Evolutionary conservation across 768 basidiomycete species (phyloP).

Genomic region (Pleurotus djamor): DNA sequence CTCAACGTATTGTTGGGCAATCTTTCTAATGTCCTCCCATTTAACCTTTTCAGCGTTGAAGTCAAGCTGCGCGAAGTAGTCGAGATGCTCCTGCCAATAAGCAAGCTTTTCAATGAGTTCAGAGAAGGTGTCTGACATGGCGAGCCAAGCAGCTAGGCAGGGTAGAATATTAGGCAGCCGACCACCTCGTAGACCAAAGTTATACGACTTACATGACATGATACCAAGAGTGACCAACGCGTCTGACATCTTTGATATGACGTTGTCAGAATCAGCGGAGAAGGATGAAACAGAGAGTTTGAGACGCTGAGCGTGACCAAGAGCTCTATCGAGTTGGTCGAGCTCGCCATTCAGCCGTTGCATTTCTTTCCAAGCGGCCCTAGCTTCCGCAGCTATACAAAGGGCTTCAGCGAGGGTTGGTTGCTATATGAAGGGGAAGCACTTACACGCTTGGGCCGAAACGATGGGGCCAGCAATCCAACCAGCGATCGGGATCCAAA

Average conservation of each 20-base stretch:
- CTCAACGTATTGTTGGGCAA: not conserved
- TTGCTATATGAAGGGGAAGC: not conserved
- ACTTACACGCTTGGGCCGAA: not conserved
- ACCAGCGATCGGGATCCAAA: not conserved
- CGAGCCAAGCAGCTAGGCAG: not conserved
- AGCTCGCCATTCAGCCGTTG: not conserved
- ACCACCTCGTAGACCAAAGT: not conserved
- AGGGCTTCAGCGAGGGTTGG: not conserved
- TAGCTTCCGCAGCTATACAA: not conserved
- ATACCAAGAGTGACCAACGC: not conserved
- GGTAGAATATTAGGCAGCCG: not conserved
- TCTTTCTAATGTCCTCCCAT: not conserved
- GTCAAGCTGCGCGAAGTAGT: not conserved
- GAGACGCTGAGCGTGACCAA: not conserved
- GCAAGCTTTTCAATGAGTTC: not conserved
- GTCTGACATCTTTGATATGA: not conserved
- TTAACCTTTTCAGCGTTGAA: not conserved
- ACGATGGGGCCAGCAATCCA: not conserved
- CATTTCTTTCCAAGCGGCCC: not conserved
- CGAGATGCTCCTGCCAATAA: not conserved
- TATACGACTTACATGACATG: not conserved
- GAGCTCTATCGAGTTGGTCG: not conserved
- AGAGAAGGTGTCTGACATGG: not conserved
- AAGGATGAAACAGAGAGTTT: not conserved
- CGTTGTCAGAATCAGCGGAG: not conserved